Evolutionary conservation across 2,329 filamentous ascomycete species (phyloP).

Genomic region (Bipolaris oryzae): DNA sequence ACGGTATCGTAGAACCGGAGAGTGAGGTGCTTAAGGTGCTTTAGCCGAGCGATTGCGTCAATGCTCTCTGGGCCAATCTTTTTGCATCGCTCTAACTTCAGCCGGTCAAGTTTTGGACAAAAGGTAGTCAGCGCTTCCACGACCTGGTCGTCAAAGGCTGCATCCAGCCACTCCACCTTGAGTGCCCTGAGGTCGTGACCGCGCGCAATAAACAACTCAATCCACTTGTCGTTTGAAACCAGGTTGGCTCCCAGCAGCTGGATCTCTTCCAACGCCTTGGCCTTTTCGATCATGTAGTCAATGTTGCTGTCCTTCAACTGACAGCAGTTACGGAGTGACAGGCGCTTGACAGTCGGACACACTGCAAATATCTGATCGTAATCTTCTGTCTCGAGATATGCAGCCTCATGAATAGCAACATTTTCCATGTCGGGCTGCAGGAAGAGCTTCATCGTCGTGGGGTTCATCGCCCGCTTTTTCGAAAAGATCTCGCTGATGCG

Average conservation of each 20-base stretch:
- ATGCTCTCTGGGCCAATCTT: slow-evolving; percentile 71
- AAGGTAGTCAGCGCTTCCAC: slow-evolving; percentile 65
- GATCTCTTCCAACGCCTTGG: slow-evolving; percentile 71
- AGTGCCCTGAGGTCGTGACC: slow-evolving; percentile 70
- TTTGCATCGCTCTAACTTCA: slow-evolving; percentile 85
- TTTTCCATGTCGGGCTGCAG: slow-evolving; percentile 59
- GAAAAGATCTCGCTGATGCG: slow-evolving; percentile 68
- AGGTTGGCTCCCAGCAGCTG: slow-evolving; percentile 86
- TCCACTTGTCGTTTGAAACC: slow-evolving; percentile 77
- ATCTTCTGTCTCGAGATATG: slow-evolving; percentile 73
- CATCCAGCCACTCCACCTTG: slow-evolving; percentile 84
- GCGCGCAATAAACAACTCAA: slow-evolving; percentile 68
- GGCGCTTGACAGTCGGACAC: slow-evolving; percentile 69
- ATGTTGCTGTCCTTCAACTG: slow-evolving; percentile 88
- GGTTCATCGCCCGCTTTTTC: slow-evolving; percentile 64
- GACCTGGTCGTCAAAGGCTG: slow-evolving; percentile 75
- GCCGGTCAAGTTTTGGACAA: slow-evolving; percentile 71
- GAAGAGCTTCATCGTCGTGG: slow-evolving; percentile 57
- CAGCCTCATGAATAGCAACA: slow-evolving; percentile 66
- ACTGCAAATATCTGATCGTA: slow-evolving; percentile 80
- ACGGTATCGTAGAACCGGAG: slow-evolving; percentile 68
- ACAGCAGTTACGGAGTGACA: slow-evolving; percentile 83
- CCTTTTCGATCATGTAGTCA: slow-evolving; percentile 77
- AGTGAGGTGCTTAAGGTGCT: slow-evolving; percentile 74
- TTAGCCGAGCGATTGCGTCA: slow-evolving; percentile 65